phyloP scores from a whole-genome alignment of 805 yeast genomes.

The Lachancea kluyveri region DNA sequence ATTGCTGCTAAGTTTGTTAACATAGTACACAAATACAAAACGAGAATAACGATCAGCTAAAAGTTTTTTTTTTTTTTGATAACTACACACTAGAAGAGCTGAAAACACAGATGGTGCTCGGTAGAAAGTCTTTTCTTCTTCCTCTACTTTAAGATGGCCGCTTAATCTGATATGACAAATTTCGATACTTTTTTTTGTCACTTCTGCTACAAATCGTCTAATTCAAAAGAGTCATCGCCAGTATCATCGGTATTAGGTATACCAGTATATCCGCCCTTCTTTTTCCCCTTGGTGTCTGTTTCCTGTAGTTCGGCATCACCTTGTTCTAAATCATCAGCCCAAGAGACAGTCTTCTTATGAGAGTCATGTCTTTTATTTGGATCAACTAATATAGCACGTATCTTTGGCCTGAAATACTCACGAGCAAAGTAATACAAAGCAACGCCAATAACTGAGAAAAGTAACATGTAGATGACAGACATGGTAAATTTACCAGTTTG shows the following conservation, averaged over 20 bases:
- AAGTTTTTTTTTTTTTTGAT: no score
- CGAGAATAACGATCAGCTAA: no score
- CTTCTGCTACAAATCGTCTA: conserved; percentile 17
- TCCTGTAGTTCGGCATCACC: conserved; percentile 8
- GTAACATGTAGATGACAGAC: conserved; percentile 5
- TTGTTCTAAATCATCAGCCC: conserved; percentile 33
- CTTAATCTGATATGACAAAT: no score
- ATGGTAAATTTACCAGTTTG: conserved; percentile 3
- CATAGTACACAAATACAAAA: no score
- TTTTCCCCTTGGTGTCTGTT: conserved; percentile 5
- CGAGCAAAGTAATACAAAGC: conserved; percentile 10
- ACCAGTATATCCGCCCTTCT: conserved; percentile 16
- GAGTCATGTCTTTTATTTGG: conserved; percentile 16
- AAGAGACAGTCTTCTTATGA: conserved; percentile 31
- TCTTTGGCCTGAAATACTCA: conserved; percentile 12
- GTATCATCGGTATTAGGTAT: conserved; percentile 16
- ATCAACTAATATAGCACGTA: conserved; percentile 17
- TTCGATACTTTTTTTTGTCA: no score
- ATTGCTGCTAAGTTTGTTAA: no score
- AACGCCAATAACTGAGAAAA: conserved; percentile 8
- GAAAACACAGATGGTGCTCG: no score
- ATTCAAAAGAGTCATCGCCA: conserved; percentile 21
- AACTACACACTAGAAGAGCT: no score
- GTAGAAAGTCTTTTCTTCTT: no score
- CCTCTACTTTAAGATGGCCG: no score